Conservation (phyloP, 768 basidiomycete species). For the Botryobasidium botryosum region DNA sequence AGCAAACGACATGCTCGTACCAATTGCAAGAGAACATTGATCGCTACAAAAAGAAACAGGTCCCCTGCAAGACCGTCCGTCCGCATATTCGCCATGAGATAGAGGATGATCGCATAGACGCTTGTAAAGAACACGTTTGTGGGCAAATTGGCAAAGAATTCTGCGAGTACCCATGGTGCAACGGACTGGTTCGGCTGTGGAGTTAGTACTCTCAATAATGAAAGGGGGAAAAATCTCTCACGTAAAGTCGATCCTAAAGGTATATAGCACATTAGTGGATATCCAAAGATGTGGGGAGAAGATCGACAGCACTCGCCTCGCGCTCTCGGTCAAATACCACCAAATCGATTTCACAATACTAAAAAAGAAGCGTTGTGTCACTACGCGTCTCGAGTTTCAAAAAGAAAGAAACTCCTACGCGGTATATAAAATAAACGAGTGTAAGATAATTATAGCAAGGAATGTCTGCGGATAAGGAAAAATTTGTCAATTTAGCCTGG, state of each 20-base stretch:
- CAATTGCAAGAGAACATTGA: slow-evolving; percentile 17
- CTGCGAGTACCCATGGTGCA: slow-evolving; percentile 24
- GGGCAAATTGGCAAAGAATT: slow-evolving; percentile 23
- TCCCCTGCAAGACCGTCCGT: slow-evolving; percentile 22
- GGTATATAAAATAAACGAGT: slow-evolving; percentile 8
- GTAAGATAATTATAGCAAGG: slow-evolving; percentile 21
- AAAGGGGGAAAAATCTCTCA: neutral
- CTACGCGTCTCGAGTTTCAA: neutral
- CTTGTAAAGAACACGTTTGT: slow-evolving; percentile 21
- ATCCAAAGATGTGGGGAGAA: neutral
- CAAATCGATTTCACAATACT: slow-evolving; percentile 20
- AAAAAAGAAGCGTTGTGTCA: slow-evolving; percentile 4
- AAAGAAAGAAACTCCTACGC: slow-evolving; percentile 2
- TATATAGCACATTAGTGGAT: slow-evolving; percentile 13
- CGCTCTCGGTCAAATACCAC: slow-evolving; percentile 31
- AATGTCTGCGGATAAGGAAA: slow-evolving; percentile 1
- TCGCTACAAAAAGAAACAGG: slow-evolving; percentile 22
- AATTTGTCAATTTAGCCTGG: no score
- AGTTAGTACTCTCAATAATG: neutral
- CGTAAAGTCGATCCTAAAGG: slow-evolving; percentile 13
- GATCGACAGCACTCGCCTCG: slow-evolving; percentile 18
- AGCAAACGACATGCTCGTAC: neutral
- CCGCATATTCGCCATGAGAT: slow-evolving; percentile 22
- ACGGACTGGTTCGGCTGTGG: slow-evolving; percentile 12
- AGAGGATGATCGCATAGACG: slow-evolving; percentile 15